phyloP scores from a whole-genome alignment of 306 rosid genomes.

The Quercus engelmannii region DNA sequence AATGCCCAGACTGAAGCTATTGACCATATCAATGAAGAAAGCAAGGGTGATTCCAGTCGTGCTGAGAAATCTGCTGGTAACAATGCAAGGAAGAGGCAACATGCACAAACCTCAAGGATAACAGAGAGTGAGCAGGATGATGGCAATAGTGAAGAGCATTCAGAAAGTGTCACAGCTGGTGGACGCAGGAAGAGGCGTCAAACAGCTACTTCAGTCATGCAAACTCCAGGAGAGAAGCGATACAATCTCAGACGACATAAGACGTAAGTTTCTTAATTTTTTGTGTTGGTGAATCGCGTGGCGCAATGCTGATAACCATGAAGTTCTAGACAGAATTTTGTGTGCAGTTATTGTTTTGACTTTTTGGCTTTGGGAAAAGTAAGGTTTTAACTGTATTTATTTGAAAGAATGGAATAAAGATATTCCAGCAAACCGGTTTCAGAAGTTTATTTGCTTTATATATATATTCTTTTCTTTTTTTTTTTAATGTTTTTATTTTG shows the following conservation, averaged over 20 bases:
- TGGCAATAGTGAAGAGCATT: slow-evolving; percentile 65
- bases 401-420: background rate
- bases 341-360: slow-evolving; percentile 4
- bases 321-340: background rate
- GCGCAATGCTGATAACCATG: slow-evolving; percentile 6
- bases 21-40: slow-evolving; percentile 34
- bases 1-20: slow-evolving; percentile 30
- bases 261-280: slow-evolving; percentile 61
- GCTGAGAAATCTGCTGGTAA: slow-evolving; percentile 33
- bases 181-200: slow-evolving; percentile 66
- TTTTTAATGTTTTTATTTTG: background rate
- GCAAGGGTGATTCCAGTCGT: slow-evolving; percentile 47
- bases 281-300: slow-evolving; percentile 13
- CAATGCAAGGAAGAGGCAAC: slow-evolving; percentile 55
- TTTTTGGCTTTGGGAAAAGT: background rate
- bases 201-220: slow-evolving; percentile 39
- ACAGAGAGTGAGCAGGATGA: slow-evolving; percentile 54
- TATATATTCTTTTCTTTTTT: no score
- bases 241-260: slow-evolving; percentile 79
- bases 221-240: slow-evolving; percentile 55
- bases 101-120: slow-evolving; percentile 44
- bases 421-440: background rate
- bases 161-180: slow-evolving; percentile 66
- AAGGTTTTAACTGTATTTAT: slow-evolving; percentile 8
- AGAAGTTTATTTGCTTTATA: background rate